Conservation (phyloP, 2,329 filamentous ascomycete species). For the Raffaelea albimanens region DNA sequence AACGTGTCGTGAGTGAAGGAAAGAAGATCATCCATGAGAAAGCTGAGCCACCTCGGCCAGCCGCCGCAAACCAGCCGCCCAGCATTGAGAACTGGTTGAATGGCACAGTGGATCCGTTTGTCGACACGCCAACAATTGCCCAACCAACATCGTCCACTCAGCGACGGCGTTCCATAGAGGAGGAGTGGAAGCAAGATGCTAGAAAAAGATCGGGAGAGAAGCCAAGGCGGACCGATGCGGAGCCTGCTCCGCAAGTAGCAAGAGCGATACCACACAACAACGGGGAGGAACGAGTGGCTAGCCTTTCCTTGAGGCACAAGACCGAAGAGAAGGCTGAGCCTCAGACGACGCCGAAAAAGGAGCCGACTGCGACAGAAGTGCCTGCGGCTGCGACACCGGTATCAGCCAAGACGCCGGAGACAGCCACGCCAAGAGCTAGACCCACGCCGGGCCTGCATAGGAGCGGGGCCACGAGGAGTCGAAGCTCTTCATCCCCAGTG, state of each 20-base stretch:
- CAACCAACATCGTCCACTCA: slow-evolving; percentile 12
- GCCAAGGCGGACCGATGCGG: slow-evolving; percentile 5
- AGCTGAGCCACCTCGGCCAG: slow-evolving; percentile 43
- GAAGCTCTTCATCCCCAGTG: slow-evolving; percentile 30
- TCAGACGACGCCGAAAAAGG: background rate
- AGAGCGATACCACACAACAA: background rate
- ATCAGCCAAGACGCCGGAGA: slow-evolving; percentile 18
- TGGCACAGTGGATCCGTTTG: slow-evolving; percentile 52
- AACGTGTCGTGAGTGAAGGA: slow-evolving; percentile 54
- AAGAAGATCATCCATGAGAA: slow-evolving; percentile 57
- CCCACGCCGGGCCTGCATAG: slow-evolving; percentile 35
- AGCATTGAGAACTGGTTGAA: slow-evolving; percentile 59
- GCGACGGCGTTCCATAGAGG: slow-evolving; percentile 24
- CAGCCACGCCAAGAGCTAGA: slow-evolving; percentile 17
- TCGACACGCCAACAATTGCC: slow-evolving; percentile 27
- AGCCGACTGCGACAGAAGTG: background rate
- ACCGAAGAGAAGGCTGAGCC: no score
- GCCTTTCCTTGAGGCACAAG: no score
- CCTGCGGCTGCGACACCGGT: background rate
- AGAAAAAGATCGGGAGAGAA: slow-evolving; percentile 6
- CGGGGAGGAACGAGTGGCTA: background rate
- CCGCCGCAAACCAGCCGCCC: slow-evolving; percentile 43
- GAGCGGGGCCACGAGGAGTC: slow-evolving; percentile 43
- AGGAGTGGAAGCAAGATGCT: slow-evolving; percentile 21
- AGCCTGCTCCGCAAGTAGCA: background rate